Conservation (phyloP, 1,139 yeast species). For the Debaryomyces robertsiae region DNA sequence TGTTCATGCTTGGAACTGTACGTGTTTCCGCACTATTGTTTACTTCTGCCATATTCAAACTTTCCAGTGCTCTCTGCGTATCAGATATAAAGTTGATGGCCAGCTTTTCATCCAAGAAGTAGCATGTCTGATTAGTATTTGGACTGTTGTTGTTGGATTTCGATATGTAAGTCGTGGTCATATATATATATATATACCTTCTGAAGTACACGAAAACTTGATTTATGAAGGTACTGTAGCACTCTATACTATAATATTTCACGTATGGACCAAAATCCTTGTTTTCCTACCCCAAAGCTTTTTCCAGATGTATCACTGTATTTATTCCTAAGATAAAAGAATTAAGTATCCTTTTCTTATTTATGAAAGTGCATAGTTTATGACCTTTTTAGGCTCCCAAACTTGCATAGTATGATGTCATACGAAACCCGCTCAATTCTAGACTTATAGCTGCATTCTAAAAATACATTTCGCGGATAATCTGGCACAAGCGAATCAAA, state of each 20-base stretch:
- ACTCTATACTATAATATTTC: too few relatives aligned
- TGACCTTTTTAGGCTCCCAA: not conserved
- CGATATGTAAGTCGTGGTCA: conserved; percentile 6
- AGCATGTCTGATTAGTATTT: conserved; percentile 4
- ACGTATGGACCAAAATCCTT: too few relatives aligned
- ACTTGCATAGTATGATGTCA: not conserved
- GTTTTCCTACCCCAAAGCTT: too few relatives aligned
- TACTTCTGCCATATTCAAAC: not conserved
- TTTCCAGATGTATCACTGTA: too few relatives aligned
- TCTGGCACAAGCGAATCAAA: not conserved
- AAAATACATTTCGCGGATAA: not conserved
- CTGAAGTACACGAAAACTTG: too few relatives aligned
- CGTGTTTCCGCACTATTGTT: not conserved
- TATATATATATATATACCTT: not conserved
- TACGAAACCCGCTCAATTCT: not conserved
- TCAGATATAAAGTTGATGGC: not conserved
- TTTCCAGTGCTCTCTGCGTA: not conserved
- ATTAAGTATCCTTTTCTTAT: not conserved
- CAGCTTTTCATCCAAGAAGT: conserved; percentile 5
- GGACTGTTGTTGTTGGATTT: conserved; percentile 8
- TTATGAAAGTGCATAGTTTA: not conserved
- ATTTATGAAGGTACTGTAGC: too few relatives aligned
- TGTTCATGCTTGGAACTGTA: not conserved
- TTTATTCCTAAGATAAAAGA: not conserved
- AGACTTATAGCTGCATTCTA: not conserved